Conservation (phyloP, 225 moss, liverwort and hornwort genomes). For the Physcomitrellopsis africana region DNA sequence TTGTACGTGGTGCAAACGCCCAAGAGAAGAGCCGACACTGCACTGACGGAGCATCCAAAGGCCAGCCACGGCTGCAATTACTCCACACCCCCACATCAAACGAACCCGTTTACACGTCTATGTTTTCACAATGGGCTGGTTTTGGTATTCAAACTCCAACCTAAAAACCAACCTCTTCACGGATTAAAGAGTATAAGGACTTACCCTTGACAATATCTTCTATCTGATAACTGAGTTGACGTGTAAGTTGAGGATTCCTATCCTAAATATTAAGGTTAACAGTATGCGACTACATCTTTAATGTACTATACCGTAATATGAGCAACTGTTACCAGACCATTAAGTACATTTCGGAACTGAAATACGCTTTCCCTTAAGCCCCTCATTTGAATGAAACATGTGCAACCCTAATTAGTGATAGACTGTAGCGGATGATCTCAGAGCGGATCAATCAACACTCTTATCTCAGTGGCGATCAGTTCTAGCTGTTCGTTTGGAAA, state of each 20-base stretch:
- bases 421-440: not conserved
- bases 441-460: not conserved
- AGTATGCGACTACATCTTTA: not conserved
- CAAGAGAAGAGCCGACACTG: conserved; percentile 64
- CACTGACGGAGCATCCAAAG: conserved; percentile 73
- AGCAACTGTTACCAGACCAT: not conserved
- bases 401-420: not conserved
- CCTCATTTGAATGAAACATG: not conserved
- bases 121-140: too few species aligned
- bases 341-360: not conserved
- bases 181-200: not conserved
- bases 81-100: not conserved
- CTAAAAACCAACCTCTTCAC: not conserved
- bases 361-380: not conserved
- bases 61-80: conserved; percentile 78
- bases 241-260: not conserved
- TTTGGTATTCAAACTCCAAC: too few species aligned
- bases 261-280: not conserved
- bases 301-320: not conserved
- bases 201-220: not conserved
- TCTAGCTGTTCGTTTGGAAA: not conserved
- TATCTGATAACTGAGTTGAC: not conserved
- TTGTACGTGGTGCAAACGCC: conserved; percentile 68
- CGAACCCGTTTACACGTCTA: not conserved
- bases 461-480: not conserved